phyloP scores from a whole-genome alignment of 1,284 basidiomycete species.

The Moesziomyces sp. region DNA sequence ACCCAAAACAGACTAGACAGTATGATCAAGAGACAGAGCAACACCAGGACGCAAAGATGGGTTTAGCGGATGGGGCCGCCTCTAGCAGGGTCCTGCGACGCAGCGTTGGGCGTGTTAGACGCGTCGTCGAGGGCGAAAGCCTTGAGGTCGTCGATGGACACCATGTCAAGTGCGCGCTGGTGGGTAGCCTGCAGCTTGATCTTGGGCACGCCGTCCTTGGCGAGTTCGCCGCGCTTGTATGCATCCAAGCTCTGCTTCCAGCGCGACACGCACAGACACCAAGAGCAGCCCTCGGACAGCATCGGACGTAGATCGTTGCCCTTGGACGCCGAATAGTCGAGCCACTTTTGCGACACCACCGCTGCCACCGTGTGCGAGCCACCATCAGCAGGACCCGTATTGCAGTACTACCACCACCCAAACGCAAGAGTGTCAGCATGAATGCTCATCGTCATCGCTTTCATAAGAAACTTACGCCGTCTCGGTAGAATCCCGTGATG shows the following conservation, averaged over 20 bases:
- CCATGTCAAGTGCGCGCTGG: constrained; percentile 37
- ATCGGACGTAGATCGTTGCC: constrained; percentile 57
- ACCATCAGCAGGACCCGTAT: constrained; percentile 48
- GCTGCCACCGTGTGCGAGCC: constrained; percentile 57
- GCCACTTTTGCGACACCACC: constrained; percentile 48
- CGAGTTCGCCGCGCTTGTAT: constrained; percentile 83
- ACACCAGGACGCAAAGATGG: not conserved
- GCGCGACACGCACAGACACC: constrained; percentile 56
- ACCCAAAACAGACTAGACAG: not conserved
- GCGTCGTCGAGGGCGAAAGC: constrained; percentile 30
- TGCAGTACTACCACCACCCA: constrained; percentile 31
- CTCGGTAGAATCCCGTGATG: constrained; percentile 55
- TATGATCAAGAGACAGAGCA: too few relatives aligned
- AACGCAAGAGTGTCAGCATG: not conserved
- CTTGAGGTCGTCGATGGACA: constrained; percentile 44
- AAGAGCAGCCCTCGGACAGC: constrained; percentile 49
- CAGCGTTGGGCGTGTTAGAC: not conserved
- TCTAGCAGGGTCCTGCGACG: constrained; percentile 23
- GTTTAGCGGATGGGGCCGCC: constrained; percentile 41
- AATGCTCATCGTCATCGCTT: not conserved
- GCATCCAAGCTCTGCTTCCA: constrained; percentile 79
- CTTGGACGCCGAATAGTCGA: constrained; percentile 50
- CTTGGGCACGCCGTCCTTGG: constrained; percentile 49
- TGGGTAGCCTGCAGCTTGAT: constrained; percentile 53
- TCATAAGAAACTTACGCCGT: constrained; percentile 26